Base-by-base conservation (phyloP, 139 green algal genomes). In the Zygnema circumcarinatum region DNA sequence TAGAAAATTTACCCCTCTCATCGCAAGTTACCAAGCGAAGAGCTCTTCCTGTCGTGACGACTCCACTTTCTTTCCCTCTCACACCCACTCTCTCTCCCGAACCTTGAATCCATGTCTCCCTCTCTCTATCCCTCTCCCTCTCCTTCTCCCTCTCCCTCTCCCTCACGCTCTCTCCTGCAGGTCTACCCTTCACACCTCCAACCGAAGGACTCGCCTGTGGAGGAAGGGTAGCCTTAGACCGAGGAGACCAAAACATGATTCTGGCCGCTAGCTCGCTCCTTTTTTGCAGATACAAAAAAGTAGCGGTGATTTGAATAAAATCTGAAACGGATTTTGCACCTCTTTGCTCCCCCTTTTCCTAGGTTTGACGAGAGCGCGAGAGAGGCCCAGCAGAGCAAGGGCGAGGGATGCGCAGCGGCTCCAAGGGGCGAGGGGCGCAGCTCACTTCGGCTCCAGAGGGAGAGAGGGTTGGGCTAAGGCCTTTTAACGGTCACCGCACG, bases 1-100 rank as follows among this genome's bases (percentile, higher is more conserved):
- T 76, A 31, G 93, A 53, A 54, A 98, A 98, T 56, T 94, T 95
- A 1, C 93, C 93, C 1, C 81, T 41, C 1, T 86, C 86, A 40
- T 89, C 86, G 29, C 36, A 29, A 38, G 62, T 74, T 67, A 92
- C 32, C 31, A 92, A 82, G 3, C 75, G 87, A 1, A 92, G 29
- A 2, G 89, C 79, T 32, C 72, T 41, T 21, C 75, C 78, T 11
- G 62, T 81, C 32, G n/a, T n/a, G n/a, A n/a, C n/a, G n/a, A n/a
- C n/a, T n/a, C n/a, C n/a, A n/a, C n/a, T n/a, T n/a, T n/a, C n/a
- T n/a, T n/a, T n/a, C n/a, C n/a, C n/a, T n/a, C n/a, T n/a, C n/a
- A n/a, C n/a, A n/a, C n/a, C n/a, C n/a, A n/a, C n/a, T n/a, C n/a
- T n/a, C 16, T 78, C 69, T 78, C 69, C 7, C 69, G 11, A 22